phyloP scores from a whole-genome alignment of 305 asterid species.

The Galium porrigens region DNA sequence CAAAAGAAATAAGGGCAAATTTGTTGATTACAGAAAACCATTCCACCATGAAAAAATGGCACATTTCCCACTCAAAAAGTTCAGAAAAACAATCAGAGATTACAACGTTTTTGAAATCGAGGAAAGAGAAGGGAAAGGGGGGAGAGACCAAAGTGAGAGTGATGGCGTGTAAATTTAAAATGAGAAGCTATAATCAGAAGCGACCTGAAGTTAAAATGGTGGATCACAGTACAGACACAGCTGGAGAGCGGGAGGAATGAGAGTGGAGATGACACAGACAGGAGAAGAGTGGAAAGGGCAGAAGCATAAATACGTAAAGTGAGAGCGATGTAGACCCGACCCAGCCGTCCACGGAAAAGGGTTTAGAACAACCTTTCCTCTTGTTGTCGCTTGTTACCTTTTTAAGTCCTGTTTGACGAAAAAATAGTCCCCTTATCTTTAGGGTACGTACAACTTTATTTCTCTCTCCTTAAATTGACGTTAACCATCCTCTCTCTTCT shows the following conservation, averaged over 20 bases:
- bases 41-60: background rate
- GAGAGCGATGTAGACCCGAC: background rate
- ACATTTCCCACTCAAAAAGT: no score
- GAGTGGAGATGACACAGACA: background rate
- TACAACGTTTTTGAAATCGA: background rate
- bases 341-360: constrained; percentile 2
- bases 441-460: no score
- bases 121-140: background rate
- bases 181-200: background rate
- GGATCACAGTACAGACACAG: background rate
- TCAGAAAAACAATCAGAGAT: background rate
- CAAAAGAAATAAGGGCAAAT: background rate
- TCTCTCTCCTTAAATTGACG: no score
- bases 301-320: background rate
- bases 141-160: background rate
- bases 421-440: no score
- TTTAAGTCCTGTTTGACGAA: no score
- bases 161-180: no score
- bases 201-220: background rate
- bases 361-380: background rate
- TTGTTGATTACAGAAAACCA: background rate
- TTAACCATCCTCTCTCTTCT: no score
- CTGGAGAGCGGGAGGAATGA: background rate
- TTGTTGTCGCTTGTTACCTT: no score
- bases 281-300: background rate